Evolutionary conservation across 495 filamentous ascomycete genomes (phyloP), one percentile per base, ranked within the genome.

Genomic region (Pseudomonodictys pantanalensis): DNA sequence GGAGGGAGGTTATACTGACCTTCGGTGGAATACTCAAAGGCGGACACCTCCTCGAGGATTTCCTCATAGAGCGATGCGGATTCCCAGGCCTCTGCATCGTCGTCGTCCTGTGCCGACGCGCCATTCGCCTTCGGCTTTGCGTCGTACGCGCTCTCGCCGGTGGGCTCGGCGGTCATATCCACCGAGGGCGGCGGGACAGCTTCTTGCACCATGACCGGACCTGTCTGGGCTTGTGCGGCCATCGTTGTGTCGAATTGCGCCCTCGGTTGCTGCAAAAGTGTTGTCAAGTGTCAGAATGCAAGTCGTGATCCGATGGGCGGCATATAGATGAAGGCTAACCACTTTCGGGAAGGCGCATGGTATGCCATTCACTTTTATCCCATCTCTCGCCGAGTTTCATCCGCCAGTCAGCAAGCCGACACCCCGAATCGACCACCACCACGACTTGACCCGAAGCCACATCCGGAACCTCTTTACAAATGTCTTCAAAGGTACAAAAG

Each of bases 61-160:
- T 88, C 86, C 46, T 85, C 84, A 61, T 83, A 86, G 6, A 90
- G 70, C 22, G 87, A 90, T 46, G 84, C 77, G 5, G 77, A 79
- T 57, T 88, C 86, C 84, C 84, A 87, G 10, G 78, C 79, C 44
- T 86, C 85, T 26, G 72, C 78, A 0, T 83, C 79, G 26, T 83
- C 83, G 48, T 83, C 82, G 49, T 84, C 82, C n/a, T 35, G 25
- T 3, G 28, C 28, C 0, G 53, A 44, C 24, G 49, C 53, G 42
- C 32, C 28, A 30, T 17, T 44, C n/a, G 41, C 17, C 15, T 43
- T 57, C 11, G 39, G n/a, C 1, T 60, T 28, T 18, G 24, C 22
- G 23, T 51, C 44, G 45, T 41, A 26, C 55, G 61, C 44, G 43
- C 30, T 33, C 15, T 35, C 43, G 12, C 33, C 43, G 24, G 32